Evolutionary conservation across 225 moss, liverwort and hornwort species (phyloP), one percentile per base, ranked within the genome.

Genomic region (Physcomitrellopsis africana): DNA sequence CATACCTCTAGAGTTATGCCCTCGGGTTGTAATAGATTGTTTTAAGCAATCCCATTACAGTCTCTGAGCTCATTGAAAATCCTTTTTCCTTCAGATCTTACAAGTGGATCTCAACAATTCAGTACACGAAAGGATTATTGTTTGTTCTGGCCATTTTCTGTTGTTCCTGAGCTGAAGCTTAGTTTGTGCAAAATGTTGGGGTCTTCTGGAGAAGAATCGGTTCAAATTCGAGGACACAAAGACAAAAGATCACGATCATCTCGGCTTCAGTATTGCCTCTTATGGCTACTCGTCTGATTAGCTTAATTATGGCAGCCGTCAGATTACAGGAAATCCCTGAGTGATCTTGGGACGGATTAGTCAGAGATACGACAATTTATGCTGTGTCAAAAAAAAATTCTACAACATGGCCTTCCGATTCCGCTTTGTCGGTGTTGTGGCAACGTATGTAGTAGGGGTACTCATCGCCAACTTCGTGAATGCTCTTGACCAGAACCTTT

Each of bases 401-500:
- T 16, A 52, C 41, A 81, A 48, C 26, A 63, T 79, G 82, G 63
- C 73, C 51, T 60, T 79, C 61, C 66, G 70, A 10, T 47, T 82
- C 17, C 72, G 72, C 63, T 73, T 48, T 65, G 59, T 76, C 20
- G 70, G 70, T 10, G 43, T 79, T 27, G 56, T 66, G 65, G 81
- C 78, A 11, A 55, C 74, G 14, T 52, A 75, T 60, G 68, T 65
- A 48, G 51, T 69, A 20, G 81, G 86, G 64, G 68, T 80, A 64
- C 63, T 53, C 64, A 72, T 75, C 71, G 64, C 23, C 46, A 75
- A 69, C 49, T 65, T 83, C 29, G 72, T 75, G 75, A 80, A 68
- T 24, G 60, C 78, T 61, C 53, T 75, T 43, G 75, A 80, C 54
- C 75, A 56, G 22, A 86, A 78, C 68, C 72, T 83, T 23, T 58